Conservation (phyloP, 352 stramenopile species). For the Phytophthora macrochlamydospora region DNA sequence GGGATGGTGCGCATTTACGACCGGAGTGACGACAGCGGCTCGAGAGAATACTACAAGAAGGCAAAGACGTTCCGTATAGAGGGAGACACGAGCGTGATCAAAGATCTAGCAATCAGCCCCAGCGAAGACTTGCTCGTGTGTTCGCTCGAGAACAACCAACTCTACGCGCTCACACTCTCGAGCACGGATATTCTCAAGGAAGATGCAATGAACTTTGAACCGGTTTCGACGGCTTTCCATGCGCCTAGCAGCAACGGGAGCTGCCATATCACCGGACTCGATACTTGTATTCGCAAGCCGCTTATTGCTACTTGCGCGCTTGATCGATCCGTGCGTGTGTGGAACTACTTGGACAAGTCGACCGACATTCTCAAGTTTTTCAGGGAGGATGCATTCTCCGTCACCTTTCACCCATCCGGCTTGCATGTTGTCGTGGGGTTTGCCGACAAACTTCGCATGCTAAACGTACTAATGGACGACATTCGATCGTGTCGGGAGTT, state of each 20-base stretch:
- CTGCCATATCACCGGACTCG: constrained; percentile 90
- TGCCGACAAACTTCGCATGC: constrained; percentile 92
- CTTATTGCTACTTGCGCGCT: constrained; percentile 90
- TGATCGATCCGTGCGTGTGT: constrained; percentile 92
- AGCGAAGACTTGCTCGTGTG: constrained; percentile 91
- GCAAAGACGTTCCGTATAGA: constrained; percentile 90
- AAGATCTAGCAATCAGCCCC: constrained; percentile 86
- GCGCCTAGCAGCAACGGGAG: constrained; percentile 58
- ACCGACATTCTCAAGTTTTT: constrained; percentile 93
- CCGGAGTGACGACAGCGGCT: constrained; percentile 73
- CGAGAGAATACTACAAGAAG: constrained; percentile 90
- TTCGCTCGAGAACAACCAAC: constrained; percentile 88
- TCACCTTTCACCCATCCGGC: constrained; percentile 93
- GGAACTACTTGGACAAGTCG: constrained; percentile 94
- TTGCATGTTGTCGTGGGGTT: constrained; percentile 92
- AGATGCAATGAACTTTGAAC: constrained; percentile 94
- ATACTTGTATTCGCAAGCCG: constrained; percentile 93
- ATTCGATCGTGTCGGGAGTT: constrained; percentile 92
- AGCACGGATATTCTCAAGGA: constrained; percentile 94
- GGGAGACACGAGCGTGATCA: constrained; percentile 78
- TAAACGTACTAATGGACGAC: constrained; percentile 96
- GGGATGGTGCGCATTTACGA: constrained; percentile 86
- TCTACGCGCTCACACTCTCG: constrained; percentile 91
- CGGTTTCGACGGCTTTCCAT: constrained; percentile 91
- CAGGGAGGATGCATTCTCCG: constrained; percentile 86